Conservation (phyloP, 108 stramenopile species). For the Cyclotella choctawhatcheeana region DNA sequence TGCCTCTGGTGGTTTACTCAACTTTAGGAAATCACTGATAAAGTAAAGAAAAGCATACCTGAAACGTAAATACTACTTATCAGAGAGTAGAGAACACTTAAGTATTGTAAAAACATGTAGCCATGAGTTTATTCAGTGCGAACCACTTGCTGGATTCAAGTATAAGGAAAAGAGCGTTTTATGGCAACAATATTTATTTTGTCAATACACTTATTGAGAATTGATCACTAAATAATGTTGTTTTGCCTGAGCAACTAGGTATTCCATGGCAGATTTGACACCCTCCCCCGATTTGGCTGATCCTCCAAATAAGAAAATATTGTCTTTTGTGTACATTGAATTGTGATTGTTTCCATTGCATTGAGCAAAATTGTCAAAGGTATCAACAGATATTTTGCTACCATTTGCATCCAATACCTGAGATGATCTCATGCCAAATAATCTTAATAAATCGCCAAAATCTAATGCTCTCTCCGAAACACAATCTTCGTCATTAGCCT, state of each 20-base stretch:
- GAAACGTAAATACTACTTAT: too few species aligned
- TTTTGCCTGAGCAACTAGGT: constrained; percentile 32
- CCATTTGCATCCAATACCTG: constrained; percentile 1
- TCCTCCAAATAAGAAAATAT: constrained; percentile 65
- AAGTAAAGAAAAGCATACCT: too few species aligned
- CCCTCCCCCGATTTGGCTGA: constrained; percentile 83
- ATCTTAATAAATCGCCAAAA: constrained; percentile 30
- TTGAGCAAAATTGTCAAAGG: neutral
- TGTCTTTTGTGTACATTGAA: constrained; percentile 16
- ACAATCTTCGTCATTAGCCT: neutral
- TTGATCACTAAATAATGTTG: constrained; percentile 25
- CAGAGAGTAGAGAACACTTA: too few species aligned
- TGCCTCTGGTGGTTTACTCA: too few species aligned
- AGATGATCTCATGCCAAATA: constrained; percentile 17
- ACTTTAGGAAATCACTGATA: too few species aligned
- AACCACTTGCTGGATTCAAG: too few species aligned
- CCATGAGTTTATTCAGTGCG: too few species aligned
- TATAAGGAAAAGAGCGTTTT: too few species aligned
- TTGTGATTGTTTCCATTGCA: constrained; percentile 40
- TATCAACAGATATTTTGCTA: neutral
- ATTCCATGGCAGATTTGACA: constrained; percentile 77
- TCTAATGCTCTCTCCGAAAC: constrained; percentile 31
- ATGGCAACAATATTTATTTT: too few species aligned
- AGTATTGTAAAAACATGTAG: too few species aligned
- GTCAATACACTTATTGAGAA: neutral